Conservation (phyloP, 2,329 filamentous ascomycete genomes). For the Metarhizium humberi region DNA sequence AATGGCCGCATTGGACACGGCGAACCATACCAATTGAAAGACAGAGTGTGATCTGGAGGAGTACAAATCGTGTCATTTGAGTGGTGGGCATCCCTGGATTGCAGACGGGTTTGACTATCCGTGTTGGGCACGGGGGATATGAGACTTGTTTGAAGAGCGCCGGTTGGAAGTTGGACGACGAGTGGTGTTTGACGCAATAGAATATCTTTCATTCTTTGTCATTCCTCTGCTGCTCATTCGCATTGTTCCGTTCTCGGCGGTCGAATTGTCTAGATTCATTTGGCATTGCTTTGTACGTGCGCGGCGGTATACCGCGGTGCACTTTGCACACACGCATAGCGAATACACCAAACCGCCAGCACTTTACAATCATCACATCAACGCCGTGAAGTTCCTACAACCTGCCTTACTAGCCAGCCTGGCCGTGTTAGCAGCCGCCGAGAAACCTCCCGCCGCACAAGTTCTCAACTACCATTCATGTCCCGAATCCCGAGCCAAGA, state of each 20-base stretch:
- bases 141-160: background rate
- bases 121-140: background rate
- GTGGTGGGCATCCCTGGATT: background rate
- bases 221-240: too few species aligned
- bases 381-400: background rate
- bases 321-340: too few species aligned
- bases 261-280: too few species aligned
- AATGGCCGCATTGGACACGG: background rate
- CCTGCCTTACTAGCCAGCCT: background rate
- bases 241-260: too few species aligned
- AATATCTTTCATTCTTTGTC: too few species aligned
- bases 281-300: too few species aligned
- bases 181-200: too few species aligned
- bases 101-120: background rate
- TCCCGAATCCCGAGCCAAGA: background rate
- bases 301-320: too few species aligned
- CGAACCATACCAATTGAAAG: background rate
- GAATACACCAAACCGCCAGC: too few species aligned
- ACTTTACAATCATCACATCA: background rate
- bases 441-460: background rate
- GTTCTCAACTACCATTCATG: background rate
- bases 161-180: background rate
- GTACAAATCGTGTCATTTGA: background rate
- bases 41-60: background rate
- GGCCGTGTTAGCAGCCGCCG: background rate